A percentile compares a stretch with the other conserved stretches of the same genome.
Evolutionary conservation across 768 basidiomycete genomes (phyloP).

Genomic region (Lactarius trivialis): DNA sequence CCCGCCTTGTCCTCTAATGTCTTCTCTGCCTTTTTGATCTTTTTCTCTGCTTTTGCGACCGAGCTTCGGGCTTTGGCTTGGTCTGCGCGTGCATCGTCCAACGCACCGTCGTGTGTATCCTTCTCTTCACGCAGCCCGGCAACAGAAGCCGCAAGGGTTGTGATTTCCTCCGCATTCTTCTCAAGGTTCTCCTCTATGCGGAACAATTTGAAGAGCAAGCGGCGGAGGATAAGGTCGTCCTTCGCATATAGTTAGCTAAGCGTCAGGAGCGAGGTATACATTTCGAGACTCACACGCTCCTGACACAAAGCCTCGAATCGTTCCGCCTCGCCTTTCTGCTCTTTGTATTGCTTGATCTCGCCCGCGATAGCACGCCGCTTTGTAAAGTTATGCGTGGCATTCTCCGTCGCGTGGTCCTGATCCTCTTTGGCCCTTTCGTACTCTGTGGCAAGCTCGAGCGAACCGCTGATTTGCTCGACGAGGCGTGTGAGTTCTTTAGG

Average conservation of each 20-base stretch:
- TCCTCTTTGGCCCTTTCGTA: conserved; percentile 86
- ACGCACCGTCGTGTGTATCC: conserved; percentile 56
- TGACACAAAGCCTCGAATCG: conserved; percentile 73
- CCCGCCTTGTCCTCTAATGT: conserved; percentile 73
- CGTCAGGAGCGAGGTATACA: background rate
- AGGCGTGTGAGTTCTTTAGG: conserved; percentile 83
- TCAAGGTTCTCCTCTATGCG: conserved; percentile 85
- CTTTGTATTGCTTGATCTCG: conserved; percentile 96
- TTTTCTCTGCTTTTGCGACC: conserved; percentile 80
- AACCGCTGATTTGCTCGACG: conserved; percentile 94
- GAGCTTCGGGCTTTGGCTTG: conserved; percentile 71
- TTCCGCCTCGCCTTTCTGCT: conserved; percentile 91
- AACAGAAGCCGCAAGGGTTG: conserved; percentile 66
- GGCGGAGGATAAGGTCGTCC: conserved; percentile 77
- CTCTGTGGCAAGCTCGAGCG: conserved; percentile 78
- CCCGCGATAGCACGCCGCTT: conserved; percentile 90
- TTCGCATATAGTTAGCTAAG: conserved; percentile 28
- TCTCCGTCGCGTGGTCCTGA: conserved; percentile 88
- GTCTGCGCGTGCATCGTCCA: conserved; percentile 68
- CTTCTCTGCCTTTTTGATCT: conserved; percentile 88
- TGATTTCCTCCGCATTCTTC: conserved; percentile 60
- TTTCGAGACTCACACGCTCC: conserved; percentile 51
- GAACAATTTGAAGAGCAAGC: conserved; percentile 81
- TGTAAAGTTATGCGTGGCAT: conserved; percentile 90
- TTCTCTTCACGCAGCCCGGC: conserved; percentile 64